phyloP scores from a whole-genome alignment of 2,329 filamentous ascomycete genomes.

The Talaromyces sp. region DNA sequence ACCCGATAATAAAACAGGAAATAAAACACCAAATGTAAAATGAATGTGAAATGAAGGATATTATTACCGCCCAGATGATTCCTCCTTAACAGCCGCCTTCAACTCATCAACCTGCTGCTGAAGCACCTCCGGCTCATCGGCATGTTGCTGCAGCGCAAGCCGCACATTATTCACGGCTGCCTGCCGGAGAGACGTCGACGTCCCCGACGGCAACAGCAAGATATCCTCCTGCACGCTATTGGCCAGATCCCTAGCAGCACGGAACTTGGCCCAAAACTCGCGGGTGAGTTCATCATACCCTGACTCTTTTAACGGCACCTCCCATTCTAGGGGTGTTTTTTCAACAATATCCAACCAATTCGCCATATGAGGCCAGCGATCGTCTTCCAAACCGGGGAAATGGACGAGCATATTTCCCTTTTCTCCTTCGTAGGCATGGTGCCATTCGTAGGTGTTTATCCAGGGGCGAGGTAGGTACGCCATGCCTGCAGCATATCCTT shows the following conservation, averaged over 20 bases:
- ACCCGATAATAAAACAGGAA: neutral
- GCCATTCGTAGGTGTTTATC: conserved; percentile 32
- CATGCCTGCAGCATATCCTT: conserved; percentile 24
- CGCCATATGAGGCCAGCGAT: conserved; percentile 29
- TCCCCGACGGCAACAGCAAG: conserved; percentile 20
- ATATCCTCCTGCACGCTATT: conserved; percentile 22
- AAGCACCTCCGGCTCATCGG: conserved; percentile 21
- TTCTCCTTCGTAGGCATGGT: conserved; percentile 29
- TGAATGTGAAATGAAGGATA: neutral
- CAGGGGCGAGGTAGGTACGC: conserved; percentile 28
- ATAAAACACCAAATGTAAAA: neutral
- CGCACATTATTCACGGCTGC: conserved; percentile 20
- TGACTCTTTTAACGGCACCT: conserved; percentile 27
- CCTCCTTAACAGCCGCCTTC: conserved; percentile 16
- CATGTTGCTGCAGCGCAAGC: conserved; percentile 20
- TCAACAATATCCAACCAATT: conserved; percentile 30
- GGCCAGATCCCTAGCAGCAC: conserved; percentile 23
- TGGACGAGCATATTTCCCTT: conserved; percentile 33
- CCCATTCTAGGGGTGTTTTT: conserved; percentile 25
- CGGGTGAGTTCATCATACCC: conserved; percentile 23
- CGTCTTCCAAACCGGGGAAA: conserved; percentile 30
- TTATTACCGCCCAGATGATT: neutral
- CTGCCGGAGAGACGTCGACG: conserved; percentile 15
- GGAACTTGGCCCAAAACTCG: conserved; percentile 27
- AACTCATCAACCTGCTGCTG: conserved; percentile 23